Base-by-base conservation (phyloP, 2,329 filamentous ascomycete genomes). In the Chalaropsis thielavioides region DNA sequence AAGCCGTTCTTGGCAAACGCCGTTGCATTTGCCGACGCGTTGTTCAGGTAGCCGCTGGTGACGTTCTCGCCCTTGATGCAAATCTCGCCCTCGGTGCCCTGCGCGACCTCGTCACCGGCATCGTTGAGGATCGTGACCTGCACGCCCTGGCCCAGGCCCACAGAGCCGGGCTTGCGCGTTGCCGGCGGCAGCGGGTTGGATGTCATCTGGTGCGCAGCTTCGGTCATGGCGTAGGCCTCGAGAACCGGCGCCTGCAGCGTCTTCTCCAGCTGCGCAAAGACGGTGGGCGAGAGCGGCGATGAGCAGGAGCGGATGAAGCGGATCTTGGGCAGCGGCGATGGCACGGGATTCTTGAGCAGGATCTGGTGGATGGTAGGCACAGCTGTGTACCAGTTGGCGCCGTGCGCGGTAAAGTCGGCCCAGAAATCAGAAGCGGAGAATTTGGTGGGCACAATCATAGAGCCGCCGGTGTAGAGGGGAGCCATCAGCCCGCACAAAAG, bases 301-400 rank as follows among this genome's bases (percentile, higher is more conserved):
- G 64, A 66, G 77, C 90, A 95, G 15, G 89, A 94, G 69, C 90
- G 83, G 72, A 95, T 92, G 76, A 95, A 95, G 69, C 90, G 84
- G 71, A 95, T 94, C 17, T 80, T 73, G 1, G 89, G 89, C 65
- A 85, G 79, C 0, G 87, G 86, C 64, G 73, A 81, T 3, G 89
- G 90, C 2, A 82, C 74, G 6, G 87, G 84, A 69, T 82, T 85
- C 76, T 87, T 89, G 66, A 95, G 83, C 3, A 95, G 80, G 71
- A 95, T 92, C 72, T 94, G 90, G 74, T 95, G 90, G 72, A 95
- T 95, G 0, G 90, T 95, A 0, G 90, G 90, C n/a, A 94, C 90
- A 0, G 90, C 90, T 0, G 90, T 94, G 76, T 94, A 95, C 90
- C 90, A 95, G 73, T 90, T 95, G 31, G 90, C 90, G 69, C 84